Base-by-base conservation (phyloP, 169 alveolate species). In the Babesia gibsoni region DNA sequence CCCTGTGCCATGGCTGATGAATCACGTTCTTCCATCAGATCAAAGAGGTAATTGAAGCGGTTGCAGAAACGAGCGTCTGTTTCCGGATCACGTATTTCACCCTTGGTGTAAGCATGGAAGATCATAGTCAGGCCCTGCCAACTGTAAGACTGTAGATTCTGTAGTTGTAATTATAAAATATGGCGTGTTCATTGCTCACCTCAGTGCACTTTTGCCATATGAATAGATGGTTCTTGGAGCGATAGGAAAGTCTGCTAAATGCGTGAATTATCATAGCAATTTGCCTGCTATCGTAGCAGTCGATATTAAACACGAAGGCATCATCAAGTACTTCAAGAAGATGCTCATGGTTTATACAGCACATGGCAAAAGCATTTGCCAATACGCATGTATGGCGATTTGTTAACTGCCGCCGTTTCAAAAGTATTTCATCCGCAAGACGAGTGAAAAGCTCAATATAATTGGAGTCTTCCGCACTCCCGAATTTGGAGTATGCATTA, bases 111-210 rank as follows among this genome's bases (percentile, higher is more conserved):
- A 1, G 83, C 70, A 53, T 79, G 83, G 37, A 67, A 79, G 22
- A 79, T 25, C 88, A 79, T 79, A 23, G 88, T 59, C 36, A 79
- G 27, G 33, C 83, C 74, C 48, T 79, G 88, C 83, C 83, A 67
- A 14, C 33, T 30, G 33, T 61, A 75, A 3, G 59, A 10, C 12
- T 41, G 49, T 46, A 75, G n/a, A 22, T 66, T 48, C 78, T 67
- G 58, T 27, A 10, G 53, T 16, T 14, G 16, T 20, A 35, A 67
- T 22, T 12, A 12, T 23, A 9, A 3, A 1, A 9, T 0, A 27
- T 8, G 16, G n/a, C 27, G 58, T 29, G 16, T 23, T 9, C 10
- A 27, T 45, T 8, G 16, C 67, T 3, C 25, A 74, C 84, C 68
- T 66, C 45, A 8, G 73, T 63, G n/a, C 78, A 67, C 22, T 48